Evolutionary conservation across 345 rosid species (phyloP).

Genomic region (Brassica nigra): DNA sequence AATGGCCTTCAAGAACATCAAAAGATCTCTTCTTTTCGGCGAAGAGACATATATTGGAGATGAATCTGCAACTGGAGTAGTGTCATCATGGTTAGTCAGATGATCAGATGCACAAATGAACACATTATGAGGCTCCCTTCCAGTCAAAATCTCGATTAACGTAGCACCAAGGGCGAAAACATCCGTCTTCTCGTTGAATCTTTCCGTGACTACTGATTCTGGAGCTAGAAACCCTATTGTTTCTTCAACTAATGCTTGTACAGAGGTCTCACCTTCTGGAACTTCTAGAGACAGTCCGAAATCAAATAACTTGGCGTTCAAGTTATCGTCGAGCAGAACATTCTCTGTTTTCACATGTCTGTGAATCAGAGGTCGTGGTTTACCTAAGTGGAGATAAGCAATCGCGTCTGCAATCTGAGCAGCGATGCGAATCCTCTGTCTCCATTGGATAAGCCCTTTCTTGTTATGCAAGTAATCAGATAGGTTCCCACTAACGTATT

Average conservation of each 20-base stretch:
- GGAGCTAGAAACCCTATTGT: constrained; percentile 26
- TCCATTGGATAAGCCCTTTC: background rate
- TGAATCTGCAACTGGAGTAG: background rate
- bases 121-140: constrained; percentile 7
- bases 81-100: background rate
- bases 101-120: background rate
- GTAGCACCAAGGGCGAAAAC: constrained; percentile 29
- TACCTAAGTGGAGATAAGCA: constrained; percentile 20
- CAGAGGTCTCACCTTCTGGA: constrained; percentile 21
- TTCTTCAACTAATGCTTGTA: constrained; percentile 7
- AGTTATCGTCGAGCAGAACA: background rate
- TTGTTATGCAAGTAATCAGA: background rate
- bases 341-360: constrained; percentile 28
- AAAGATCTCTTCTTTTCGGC: constrained; percentile 7
- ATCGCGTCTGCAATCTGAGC: constrained; percentile 13
- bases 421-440: background rate
- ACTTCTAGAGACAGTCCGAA: constrained; percentile 10
- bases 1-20: constrained; percentile 17
- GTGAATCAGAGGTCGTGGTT: constrained; percentile 30
- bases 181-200: constrained; percentile 26
- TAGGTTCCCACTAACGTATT: constrained; percentile 11
- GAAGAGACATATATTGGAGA: background rate
- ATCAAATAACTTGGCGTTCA: constrained; percentile 21
- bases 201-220: background rate
- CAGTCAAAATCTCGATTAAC: constrained; percentile 6